A percentile compares a stretch with the other conserved stretches of the same genome.
These are phyloP conservation scores for Dictyophora rubrovolvata DNA, from an alignment of 768 basidiomycete species.

Conservation along the genomic window DNA sequence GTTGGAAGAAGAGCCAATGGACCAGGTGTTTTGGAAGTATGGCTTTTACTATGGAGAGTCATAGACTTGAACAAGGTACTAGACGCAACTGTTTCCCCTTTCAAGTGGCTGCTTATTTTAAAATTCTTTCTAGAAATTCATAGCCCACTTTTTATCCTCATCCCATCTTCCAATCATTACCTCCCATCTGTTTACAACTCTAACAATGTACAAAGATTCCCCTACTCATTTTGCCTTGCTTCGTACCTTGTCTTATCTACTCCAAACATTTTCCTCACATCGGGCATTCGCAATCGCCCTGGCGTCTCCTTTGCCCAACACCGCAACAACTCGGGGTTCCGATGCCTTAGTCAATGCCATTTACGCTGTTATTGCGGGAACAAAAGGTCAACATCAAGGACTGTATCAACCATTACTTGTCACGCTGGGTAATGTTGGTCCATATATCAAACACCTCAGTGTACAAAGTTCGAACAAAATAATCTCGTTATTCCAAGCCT, in stretches of 20 bases:
- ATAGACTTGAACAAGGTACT: slow-evolving; percentile 85
- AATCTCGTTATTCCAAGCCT: slow-evolving; percentile 82
- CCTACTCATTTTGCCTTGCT: slow-evolving; percentile 40
- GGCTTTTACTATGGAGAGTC: slow-evolving; percentile 72
- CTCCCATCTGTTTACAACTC: slow-evolving; percentile 5
- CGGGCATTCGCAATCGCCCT: slow-evolving; percentile 64
- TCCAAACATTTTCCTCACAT: slow-evolving; percentile 87
- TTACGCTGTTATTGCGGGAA: slow-evolving; percentile 83
- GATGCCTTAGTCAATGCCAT: slow-evolving; percentile 50
- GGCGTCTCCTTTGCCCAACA: slow-evolving; percentile 58
- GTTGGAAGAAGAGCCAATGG: slow-evolving; percentile 10
- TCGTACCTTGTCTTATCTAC: slow-evolving; percentile 79
- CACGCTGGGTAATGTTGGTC: slow-evolving; percentile 78
- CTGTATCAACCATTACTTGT: slow-evolving; percentile 91
- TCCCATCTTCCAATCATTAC: neutral
- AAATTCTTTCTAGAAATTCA: slow-evolving; percentile 66
- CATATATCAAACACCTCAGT: slow-evolving; percentile 73
- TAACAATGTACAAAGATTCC: slow-evolving; percentile 3
- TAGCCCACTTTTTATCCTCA: slow-evolving; percentile 54
- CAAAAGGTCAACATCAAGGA: slow-evolving; percentile 69
- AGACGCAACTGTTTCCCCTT: neutral
- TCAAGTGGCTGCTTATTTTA: neutral
- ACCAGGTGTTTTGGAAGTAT: slow-evolving; percentile 6
- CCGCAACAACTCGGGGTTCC: slow-evolving; percentile 58
- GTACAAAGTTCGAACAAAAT: slow-evolving; percentile 76